These are phyloP conservation scores for Phaseolus lunatus DNA, from an alignment of 306 rosid species.

Conservation along the genomic window DNA sequence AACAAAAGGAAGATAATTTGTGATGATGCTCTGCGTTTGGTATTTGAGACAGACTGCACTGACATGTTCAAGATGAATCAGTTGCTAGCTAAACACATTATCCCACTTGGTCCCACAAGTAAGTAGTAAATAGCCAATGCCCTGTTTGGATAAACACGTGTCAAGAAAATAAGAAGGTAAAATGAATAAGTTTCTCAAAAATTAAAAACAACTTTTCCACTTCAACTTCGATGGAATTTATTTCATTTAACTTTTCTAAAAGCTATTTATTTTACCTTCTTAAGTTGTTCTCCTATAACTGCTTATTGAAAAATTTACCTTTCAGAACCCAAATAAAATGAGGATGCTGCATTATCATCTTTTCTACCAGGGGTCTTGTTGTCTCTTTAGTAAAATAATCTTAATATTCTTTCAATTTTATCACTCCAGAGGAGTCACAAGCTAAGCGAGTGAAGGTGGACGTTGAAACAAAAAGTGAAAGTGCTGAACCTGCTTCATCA, in stretches of 20 bases:
- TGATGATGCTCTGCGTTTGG: slow-evolving; percentile 76
- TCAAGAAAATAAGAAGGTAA: neutral
- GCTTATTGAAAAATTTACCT: neutral
- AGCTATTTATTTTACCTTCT: neutral
- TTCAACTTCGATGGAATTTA: neutral
- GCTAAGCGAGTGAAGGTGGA: slow-evolving; percentile 69
- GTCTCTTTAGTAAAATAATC: neutral
- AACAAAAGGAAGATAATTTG: slow-evolving; percentile 86
- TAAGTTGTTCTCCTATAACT: neutral
- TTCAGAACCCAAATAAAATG: neutral
- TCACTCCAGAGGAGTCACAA: slow-evolving; percentile 62
- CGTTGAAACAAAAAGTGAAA: slow-evolving; percentile 54
- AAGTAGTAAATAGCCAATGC: slow-evolving; percentile 35
- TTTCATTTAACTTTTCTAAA: neutral
- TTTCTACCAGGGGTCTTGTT: neutral
- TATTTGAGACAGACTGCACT: slow-evolving; percentile 87
- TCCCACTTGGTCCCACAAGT: slow-evolving; percentile 72
- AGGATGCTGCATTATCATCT: neutral
- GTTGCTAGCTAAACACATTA: slow-evolving; percentile 83
- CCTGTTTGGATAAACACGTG: neutral
- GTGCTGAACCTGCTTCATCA: slow-evolving; percentile 54
- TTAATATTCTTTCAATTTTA: slow-evolving; percentile 10
- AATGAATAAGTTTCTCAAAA: neutral
- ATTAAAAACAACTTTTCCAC: neutral
- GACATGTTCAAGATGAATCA: slow-evolving; percentile 95